These are phyloP conservation scores for Phytophthora tubulina DNA, from an alignment of 352 stramenopile genomes.

Conservation along the genomic window DNA sequence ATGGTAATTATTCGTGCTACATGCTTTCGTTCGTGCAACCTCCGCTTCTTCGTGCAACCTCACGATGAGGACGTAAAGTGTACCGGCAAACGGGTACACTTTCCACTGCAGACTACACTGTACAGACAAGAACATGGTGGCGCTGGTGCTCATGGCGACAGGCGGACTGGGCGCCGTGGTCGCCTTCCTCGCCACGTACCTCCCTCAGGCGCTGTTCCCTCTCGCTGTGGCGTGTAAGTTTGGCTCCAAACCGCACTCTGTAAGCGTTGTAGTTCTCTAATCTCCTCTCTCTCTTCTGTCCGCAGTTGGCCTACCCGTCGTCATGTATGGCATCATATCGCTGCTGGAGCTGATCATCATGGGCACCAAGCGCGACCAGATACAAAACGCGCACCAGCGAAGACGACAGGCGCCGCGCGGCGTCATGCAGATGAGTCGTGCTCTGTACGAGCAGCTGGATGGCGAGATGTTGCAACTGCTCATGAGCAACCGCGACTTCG, in stretches of 20 bases:
- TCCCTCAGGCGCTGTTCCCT: slow-evolving; percentile 38
- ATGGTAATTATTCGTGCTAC: too few relatives aligned
- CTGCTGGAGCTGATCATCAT: slow-evolving; percentile 51
- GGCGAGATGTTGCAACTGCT: slow-evolving; percentile 68
- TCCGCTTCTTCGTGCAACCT: slow-evolving; percentile 10
- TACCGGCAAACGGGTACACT: slow-evolving; percentile 14
- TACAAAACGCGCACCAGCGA: slow-evolving; percentile 18
- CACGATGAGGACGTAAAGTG: background rate
- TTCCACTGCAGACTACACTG: background rate
- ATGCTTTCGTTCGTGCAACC: slow-evolving; percentile 24
- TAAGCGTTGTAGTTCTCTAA: slow-evolving; percentile 1
- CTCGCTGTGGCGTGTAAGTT: slow-evolving; percentile 42
- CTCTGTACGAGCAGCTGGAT: slow-evolving; percentile 77
- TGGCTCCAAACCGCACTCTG: background rate
- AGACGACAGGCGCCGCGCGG: slow-evolving; percentile 26
- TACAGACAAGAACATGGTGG: slow-evolving; percentile 24
- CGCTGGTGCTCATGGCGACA: slow-evolving; percentile 20
- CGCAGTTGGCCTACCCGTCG: slow-evolving; percentile 56
- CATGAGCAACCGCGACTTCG: slow-evolving; percentile 76
- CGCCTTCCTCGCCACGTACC: slow-evolving; percentile 34
- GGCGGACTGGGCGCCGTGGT: slow-evolving; percentile 22
- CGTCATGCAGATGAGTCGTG: slow-evolving; percentile 70
- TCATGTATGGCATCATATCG: slow-evolving; percentile 64
- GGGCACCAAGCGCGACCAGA: slow-evolving; percentile 36
- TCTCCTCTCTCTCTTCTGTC: background rate